A percentile compares a stretch with the other conserved stretches of the same genome.
Evolutionary conservation across 2,329 filamentous ascomycete genomes (phyloP).

Genomic region (Pseudovirgaria hyperparasitica): DNA sequence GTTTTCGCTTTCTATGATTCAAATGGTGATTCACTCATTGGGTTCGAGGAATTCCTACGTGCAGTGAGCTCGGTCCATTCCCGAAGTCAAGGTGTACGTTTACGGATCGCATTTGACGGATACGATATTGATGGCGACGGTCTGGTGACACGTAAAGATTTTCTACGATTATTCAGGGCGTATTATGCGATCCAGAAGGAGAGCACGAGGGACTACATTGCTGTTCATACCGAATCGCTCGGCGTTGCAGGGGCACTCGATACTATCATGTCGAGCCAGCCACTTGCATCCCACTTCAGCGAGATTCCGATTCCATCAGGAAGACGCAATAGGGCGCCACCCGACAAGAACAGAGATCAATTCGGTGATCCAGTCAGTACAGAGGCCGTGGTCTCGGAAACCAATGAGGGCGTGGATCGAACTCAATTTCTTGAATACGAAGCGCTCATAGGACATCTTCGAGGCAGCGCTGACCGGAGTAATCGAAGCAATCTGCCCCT

Average conservation of each 20-base stretch:
- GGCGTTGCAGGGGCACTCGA: conserved; percentile 41
- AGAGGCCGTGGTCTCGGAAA: conserved; percentile 12
- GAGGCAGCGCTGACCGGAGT: neutral
- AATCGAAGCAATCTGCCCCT: too few relatives aligned
- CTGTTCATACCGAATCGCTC: conserved; percentile 63
- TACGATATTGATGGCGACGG: conserved; percentile 88
- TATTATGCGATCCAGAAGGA: conserved; percentile 88
- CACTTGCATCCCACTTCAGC: conserved; percentile 32
- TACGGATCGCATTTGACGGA: conserved; percentile 66
- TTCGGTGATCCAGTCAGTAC: conserved; percentile 16
- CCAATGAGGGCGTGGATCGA: conserved; percentile 12
- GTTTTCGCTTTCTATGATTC: conserved; percentile 96
- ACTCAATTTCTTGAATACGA: conserved; percentile 8
- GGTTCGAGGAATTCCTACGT: conserved; percentile 81
- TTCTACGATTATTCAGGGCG: conserved; percentile 80
- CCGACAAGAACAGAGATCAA: conserved; percentile 19
- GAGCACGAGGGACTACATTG: conserved; percentile 70
- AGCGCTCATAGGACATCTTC: neutral
- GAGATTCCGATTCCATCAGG: conserved; percentile 20
- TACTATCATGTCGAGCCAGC: conserved; percentile 30
- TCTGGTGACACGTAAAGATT: conserved; percentile 73
- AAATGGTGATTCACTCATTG: conserved; percentile 77
- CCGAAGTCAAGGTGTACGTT: conserved; percentile 35
- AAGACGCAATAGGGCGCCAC: conserved; percentile 11
- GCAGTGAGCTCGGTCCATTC: conserved; percentile 56